phyloP scores from a whole-genome alignment of 2,329 filamentous ascomycete species.

The Sodiomyces alkalinus region DNA sequence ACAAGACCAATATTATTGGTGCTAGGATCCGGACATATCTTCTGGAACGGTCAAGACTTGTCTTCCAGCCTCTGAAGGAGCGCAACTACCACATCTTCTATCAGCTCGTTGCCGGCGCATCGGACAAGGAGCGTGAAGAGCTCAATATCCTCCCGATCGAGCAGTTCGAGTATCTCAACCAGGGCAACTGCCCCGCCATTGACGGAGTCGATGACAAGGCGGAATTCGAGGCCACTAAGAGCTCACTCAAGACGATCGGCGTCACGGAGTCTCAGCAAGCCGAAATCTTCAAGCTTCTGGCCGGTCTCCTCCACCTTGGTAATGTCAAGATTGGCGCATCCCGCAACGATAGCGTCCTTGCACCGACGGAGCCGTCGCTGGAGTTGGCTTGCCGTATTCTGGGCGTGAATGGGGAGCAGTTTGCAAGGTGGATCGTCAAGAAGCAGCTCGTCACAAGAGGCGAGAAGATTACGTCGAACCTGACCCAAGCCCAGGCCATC shows the following conservation, averaged over 20 bases:
- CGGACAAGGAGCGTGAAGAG: constrained; percentile 66
- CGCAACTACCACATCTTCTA: constrained; percentile 99
- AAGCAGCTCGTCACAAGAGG: constrained; percentile 94
- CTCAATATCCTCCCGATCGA: constrained; percentile 69
- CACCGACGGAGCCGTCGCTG: constrained; percentile 67
- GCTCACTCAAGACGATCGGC: constrained; percentile 77
- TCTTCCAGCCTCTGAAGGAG: constrained; percentile 95
- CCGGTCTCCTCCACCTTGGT: constrained; percentile 82
- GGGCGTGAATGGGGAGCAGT: constrained; percentile 72
- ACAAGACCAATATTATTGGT: constrained; percentile 88
- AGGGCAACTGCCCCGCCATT: constrained; percentile 80
- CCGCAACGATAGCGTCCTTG: constrained; percentile 71
- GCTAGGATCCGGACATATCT: constrained; percentile 95
- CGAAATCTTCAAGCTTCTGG: constrained; percentile 80
- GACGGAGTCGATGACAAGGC: constrained; percentile 92
- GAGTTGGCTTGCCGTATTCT: constrained; percentile 70
- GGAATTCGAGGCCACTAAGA: constrained; percentile 79
- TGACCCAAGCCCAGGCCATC: constrained; percentile 82
- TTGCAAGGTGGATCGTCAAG: constrained; percentile 97
- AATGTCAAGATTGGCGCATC: constrained; percentile 93
- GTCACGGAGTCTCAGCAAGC: constrained; percentile 59
- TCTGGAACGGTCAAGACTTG: constrained; percentile 83
- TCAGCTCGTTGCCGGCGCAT: constrained; percentile 85
- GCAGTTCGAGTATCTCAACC: constrained; percentile 91
- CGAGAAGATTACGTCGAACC: constrained; percentile 92